Evolutionary conservation across 23 red algal genomes (phyloP), one percentile per base, ranked within the genome.

Genomic region (Cyanidioschyzon merolae): DNA sequence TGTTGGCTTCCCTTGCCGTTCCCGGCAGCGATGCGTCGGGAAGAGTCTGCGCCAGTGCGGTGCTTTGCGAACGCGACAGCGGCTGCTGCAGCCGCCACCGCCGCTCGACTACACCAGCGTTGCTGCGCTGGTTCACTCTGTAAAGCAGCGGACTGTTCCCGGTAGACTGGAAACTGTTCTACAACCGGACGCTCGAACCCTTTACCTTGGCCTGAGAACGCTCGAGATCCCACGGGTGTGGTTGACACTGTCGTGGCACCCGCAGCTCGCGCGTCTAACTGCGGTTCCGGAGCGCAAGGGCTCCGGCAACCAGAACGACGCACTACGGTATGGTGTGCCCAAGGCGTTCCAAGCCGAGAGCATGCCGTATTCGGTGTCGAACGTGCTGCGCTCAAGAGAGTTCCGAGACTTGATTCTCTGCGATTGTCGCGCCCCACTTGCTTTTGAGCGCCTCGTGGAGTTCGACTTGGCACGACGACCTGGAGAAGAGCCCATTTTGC

Each of bases 201-300:
- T 71, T 7, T 71, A 71, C 63, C 63, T 71, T 35, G 63, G 63
- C 32, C 63, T 71, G 63, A 7, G 63, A 7, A 71, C 63, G 29
- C n/a, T 17, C 12, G n/a, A 35, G 63, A 3, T 17, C 63, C 7
- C 63, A 7, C 12, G 63, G 7, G 63, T 71, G 3, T 71, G 63
- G 63, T 35, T 71, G 63, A 71, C 63, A 35, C 63, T 71, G 12
- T 71, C 63, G 29, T 71, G 63, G 63, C 63, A 71, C 63, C 63
- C 63, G 63, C 63, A 71, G 29, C 32, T 71, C 2, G 63, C 16
- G 12, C 63, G 63, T 3, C 63, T 71, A 7, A 71, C 63, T 27
- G 63, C 63, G 30, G 63, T 71, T 25, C 63, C 63, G n/a, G 63
- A 71, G 29, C 7, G 45, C 7, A 54, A 54, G 45, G 21, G 45